Percentiles rank a stretch among this genome's conserved stretches.
Evolutionary conservation across 2,329 filamentous ascomycete species (phyloP).

Genomic region (Ophiocordyceps australis): DNA sequence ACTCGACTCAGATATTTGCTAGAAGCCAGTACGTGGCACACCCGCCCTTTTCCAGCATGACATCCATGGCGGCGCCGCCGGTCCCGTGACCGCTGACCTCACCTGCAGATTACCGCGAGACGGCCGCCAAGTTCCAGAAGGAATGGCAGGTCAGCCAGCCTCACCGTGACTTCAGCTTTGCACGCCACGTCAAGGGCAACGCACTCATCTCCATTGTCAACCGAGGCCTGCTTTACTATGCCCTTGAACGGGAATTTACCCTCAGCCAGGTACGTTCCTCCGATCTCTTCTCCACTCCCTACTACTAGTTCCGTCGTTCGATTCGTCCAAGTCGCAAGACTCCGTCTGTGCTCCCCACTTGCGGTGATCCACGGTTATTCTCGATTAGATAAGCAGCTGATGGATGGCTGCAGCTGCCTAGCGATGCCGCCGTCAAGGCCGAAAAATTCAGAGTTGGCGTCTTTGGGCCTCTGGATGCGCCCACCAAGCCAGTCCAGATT

Average conservation of each 20-base stretch:
- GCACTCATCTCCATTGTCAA: slow-evolving; percentile 45
- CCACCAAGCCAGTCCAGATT: slow-evolving; percentile 15
- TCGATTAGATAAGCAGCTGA: no score
- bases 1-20: slow-evolving; percentile 37
- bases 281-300: slow-evolving; percentile 1
- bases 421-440: slow-evolving; percentile 25
- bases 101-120: slow-evolving; percentile 44
- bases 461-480: slow-evolving; percentile 26
- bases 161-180: slow-evolving; percentile 44
- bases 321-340: no score
- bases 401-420: slow-evolving; percentile 22
- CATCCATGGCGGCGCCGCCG: no score
- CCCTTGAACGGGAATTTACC: slow-evolving; percentile 36
- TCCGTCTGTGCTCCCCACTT: no score
- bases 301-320: no score
- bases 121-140: slow-evolving; percentile 48
- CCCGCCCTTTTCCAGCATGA: slow-evolving; percentile 1
- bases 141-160: slow-evolving; percentile 48
- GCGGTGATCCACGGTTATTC: no score
- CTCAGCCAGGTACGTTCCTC: slow-evolving; percentile 25
- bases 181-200: slow-evolving; percentile 45
- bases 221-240: slow-evolving; percentile 42
- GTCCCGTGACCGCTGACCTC: no score
- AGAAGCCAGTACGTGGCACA: slow-evolving; percentile 38
- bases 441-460: slow-evolving; percentile 30